phyloP scores from a whole-genome alignment of 371 early-diverging fungal species.

The Blakeslea trispora region DNA sequence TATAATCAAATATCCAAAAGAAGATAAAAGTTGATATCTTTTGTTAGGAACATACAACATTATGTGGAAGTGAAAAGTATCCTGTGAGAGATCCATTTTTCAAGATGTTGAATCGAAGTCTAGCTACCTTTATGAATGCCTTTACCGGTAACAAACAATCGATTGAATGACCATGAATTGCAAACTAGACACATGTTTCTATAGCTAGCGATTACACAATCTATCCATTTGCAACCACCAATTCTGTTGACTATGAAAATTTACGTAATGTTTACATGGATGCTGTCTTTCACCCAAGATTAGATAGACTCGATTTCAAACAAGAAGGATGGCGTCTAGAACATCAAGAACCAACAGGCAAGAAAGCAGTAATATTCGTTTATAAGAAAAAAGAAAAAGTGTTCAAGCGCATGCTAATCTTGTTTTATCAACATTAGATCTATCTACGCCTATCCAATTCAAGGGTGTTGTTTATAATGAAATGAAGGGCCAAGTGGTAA shows the following conservation, averaged over 20 bases:
- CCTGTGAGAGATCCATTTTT: slow-evolving; percentile 97
- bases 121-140: slow-evolving; percentile 97
- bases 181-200: no score
- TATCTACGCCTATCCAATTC: slow-evolving; percentile 59
- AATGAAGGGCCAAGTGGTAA: slow-evolving; percentile 92
- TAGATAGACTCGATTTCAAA: slow-evolving; percentile 79
- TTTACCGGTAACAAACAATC: slow-evolving; percentile 91
- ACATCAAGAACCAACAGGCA: slow-evolving; percentile 70
- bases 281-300: slow-evolving; percentile 81
- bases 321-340: slow-evolving; percentile 98
- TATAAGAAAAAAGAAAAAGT: no score
- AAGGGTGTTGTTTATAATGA: slow-evolving; percentile 98
- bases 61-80: slow-evolving; percentile 87
- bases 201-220: slow-evolving; percentile 84
- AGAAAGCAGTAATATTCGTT: no score
- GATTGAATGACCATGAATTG: no score
- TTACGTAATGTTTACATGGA: slow-evolving; percentile 93
- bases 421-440: slow-evolving; percentile 32
- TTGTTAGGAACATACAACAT: slow-evolving; percentile 84
- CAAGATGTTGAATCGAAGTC: slow-evolving; percentile 95
- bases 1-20: background rate
- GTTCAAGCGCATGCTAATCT: background rate
- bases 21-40: background rate
- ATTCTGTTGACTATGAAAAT: slow-evolving; percentile 84
- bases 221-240: slow-evolving; percentile 95